Base-by-base conservation (phyloP, 2,329 filamentous ascomycete species). In the Akanthomyces uredinophilus region DNA sequence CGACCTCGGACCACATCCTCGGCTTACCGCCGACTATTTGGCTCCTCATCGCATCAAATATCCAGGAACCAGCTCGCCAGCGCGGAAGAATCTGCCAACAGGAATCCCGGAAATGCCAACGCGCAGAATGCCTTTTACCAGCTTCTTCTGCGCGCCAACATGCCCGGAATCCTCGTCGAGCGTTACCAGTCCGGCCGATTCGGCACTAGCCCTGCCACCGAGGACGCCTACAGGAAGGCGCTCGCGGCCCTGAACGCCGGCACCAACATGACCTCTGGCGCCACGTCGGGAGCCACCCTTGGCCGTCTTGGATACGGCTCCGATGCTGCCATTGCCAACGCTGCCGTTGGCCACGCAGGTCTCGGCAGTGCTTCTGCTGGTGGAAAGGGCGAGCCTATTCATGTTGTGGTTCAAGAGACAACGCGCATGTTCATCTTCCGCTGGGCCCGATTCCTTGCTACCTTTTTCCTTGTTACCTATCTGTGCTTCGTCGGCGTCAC, bases 41-140 rank as follows among this genome's bases (percentile, higher is more conserved):
- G 79, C 63, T 75, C 74, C 29, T 72, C 75, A 7, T 72, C 75
- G 8, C 79, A 78, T 64, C 80, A 80, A 22, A 77, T 85, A 60
- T 82, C 85, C 51, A 80, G 83, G 64, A 86, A 82, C 65, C 80
- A 94, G 62, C 84, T 99, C 39, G 92, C 92, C 39, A 90, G 91
- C 67, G 84, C 93, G 68, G 95, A 99, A 77, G 89, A 93, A 73
- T 89, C 90, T 27, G 96, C 95, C 43, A 99, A 98, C 77, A 90
- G 92, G 75, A 96, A 96, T 70, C 92, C 95, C 1, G 84, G 81
- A 64, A 98, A 92, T 74, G 89, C 92, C 32, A 90, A 89, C 49
- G 88, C 92, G 22, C 95, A 99, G 74, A 95, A 94, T 73, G 89
- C 91, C 18, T 97, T 99, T 74, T 99, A 99, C 73, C 89, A 94